A percentile compares a stretch with the other conserved stretches of the same genome.
Evolutionary conservation across 257 asterid species (phyloP).

Genomic region (Eustoma russellianum): DNA sequence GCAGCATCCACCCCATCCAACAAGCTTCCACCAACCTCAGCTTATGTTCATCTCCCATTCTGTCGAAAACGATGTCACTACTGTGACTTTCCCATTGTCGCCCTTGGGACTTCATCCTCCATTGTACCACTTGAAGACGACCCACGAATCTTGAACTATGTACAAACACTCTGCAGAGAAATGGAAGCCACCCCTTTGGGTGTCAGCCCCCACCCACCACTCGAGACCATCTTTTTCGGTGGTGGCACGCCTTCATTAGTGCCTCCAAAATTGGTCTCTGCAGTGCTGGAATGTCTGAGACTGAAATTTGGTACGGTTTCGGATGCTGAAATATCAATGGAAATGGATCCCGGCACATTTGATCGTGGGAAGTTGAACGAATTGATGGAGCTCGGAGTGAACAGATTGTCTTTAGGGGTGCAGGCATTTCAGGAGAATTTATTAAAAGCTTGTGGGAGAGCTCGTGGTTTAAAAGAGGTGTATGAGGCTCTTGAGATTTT

Average conservation of each 20-base stretch:
- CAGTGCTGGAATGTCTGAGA: constrained; percentile 47
- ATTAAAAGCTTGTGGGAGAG: constrained; percentile 87
- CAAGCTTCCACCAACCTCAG: constrained; percentile 67
- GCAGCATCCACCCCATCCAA: constrained; percentile 26
- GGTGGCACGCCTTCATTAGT: constrained; percentile 98
- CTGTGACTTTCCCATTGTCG: constrained; percentile 90
- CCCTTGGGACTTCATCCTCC: constrained; percentile 54
- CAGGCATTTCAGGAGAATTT: constrained; percentile 82
- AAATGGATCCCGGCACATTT: constrained; percentile 98
- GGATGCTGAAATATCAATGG: constrained; percentile 90
- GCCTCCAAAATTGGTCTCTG: constrained; percentile 56
- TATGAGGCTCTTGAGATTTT: constrained; percentile 67
- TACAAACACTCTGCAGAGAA: constrained; percentile 59
- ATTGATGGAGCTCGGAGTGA: constrained; percentile 59
- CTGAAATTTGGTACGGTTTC: constrained; percentile 46
- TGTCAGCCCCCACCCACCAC: constrained; percentile 45
- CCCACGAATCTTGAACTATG: constrained; percentile 61
- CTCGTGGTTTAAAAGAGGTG: constrained; percentile 70
- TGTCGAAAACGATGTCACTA: constrained; percentile 96
- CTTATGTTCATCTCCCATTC: constrained; percentile 93
- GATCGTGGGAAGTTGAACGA: constrained; percentile 44
- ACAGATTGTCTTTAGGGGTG: constrained; percentile 89
- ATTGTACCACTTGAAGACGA: constrained; percentile 26
- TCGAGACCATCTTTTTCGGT: constrained; percentile 79
- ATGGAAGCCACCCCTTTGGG: constrained; percentile 43